phyloP scores from a whole-genome alignment of 768 basidiomycete species.

The Termitomyces sp. region DNA sequence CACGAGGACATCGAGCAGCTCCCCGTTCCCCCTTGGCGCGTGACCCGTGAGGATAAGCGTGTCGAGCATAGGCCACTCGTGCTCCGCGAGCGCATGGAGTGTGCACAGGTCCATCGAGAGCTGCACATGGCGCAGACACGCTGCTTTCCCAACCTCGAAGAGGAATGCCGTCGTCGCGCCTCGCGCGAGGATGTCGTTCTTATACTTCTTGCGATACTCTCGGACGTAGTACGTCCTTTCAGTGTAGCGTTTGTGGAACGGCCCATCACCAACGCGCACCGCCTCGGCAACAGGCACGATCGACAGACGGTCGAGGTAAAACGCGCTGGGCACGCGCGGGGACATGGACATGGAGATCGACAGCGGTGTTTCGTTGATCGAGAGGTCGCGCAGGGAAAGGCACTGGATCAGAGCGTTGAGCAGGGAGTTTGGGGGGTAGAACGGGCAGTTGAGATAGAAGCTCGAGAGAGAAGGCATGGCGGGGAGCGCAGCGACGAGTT shows the following conservation, averaged over 20 bases:
- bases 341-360: slow-evolving; percentile 22
- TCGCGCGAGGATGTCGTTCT: slow-evolving; percentile 26
- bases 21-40: slow-evolving; percentile 23
- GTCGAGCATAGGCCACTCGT: slow-evolving; percentile 29
- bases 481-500: slow-evolving; percentile 30
- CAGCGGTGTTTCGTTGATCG: slow-evolving; percentile 33
- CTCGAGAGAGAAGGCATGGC: slow-evolving; percentile 26
- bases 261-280: slow-evolving; percentile 34
- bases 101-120: slow-evolving; percentile 31
- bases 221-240: slow-evolving; percentile 30
- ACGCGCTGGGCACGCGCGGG: slow-evolving; percentile 23
- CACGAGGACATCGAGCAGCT: slow-evolving; percentile 25
- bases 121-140: slow-evolving; percentile 27
- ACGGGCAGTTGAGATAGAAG: slow-evolving; percentile 33
- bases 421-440: slow-evolving; percentile 31
- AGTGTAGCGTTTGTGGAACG: slow-evolving; percentile 28
- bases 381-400: slow-evolving; percentile 27
- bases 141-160: slow-evolving; percentile 25
- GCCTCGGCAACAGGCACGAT: slow-evolving; percentile 35
- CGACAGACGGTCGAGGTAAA: slow-evolving; percentile 27
- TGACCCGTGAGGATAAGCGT: slow-evolving; percentile 35
- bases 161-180: slow-evolving; percentile 24
- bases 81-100: slow-evolving; percentile 22
- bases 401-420: slow-evolving; percentile 30
- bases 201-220: slow-evolving; percentile 32